phyloP scores from a whole-genome alignment of 257 asterid genomes.

The Nicotiana knightiana region DNA sequence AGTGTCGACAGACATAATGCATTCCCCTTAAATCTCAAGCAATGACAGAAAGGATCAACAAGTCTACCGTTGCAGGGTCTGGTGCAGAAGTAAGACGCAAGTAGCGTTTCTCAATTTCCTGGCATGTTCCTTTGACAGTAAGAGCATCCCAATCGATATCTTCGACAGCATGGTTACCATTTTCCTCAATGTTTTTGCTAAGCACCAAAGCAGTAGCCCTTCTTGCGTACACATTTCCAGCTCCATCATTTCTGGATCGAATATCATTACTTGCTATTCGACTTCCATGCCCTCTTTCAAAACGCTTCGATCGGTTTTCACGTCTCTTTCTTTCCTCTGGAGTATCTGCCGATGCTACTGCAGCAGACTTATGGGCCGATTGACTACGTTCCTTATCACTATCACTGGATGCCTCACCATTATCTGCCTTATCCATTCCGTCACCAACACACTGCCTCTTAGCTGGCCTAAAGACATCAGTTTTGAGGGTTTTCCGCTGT shows the following conservation, averaged over 20 bases:
- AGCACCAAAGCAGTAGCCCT: slow-evolving; percentile 61
- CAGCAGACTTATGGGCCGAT: slow-evolving; percentile 68
- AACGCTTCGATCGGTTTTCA: slow-evolving; percentile 89
- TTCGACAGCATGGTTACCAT: slow-evolving; percentile 83
- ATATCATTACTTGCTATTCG: slow-evolving; percentile 37
- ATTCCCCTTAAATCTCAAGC: slow-evolving; percentile 10
- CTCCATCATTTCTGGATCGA: slow-evolving; percentile 39
- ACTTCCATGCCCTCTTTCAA: slow-evolving; percentile 73
- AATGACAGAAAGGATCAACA: slow-evolving; percentile 15
- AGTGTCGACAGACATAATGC: not conserved
- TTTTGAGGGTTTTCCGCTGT: slow-evolving; percentile 43
- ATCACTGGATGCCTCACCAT: slow-evolving; percentile 72
- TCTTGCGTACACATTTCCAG: slow-evolving; percentile 50
- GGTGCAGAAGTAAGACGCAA: slow-evolving; percentile 99
- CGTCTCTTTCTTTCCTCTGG: slow-evolving; percentile 90
- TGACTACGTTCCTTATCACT: slow-evolving; percentile 78
- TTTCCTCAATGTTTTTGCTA: slow-evolving; percentile 68
- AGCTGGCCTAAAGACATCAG: slow-evolving; percentile 47
- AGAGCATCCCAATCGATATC: slow-evolving; percentile 99
- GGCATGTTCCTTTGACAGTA: slow-evolving; percentile 91
- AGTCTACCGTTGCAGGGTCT: slow-evolving; percentile 87
- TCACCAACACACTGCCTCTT: slow-evolving; percentile 81
- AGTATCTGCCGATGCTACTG: slow-evolving; percentile 60
- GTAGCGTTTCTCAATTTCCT: slow-evolving; percentile 91
- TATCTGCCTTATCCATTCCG: slow-evolving; percentile 38